Percentiles rank a stretch among this genome's conserved stretches.
Conservation (phyloP, 768 basidiomycete genomes). For the Rhodotorula kratochvilovae region DNA sequence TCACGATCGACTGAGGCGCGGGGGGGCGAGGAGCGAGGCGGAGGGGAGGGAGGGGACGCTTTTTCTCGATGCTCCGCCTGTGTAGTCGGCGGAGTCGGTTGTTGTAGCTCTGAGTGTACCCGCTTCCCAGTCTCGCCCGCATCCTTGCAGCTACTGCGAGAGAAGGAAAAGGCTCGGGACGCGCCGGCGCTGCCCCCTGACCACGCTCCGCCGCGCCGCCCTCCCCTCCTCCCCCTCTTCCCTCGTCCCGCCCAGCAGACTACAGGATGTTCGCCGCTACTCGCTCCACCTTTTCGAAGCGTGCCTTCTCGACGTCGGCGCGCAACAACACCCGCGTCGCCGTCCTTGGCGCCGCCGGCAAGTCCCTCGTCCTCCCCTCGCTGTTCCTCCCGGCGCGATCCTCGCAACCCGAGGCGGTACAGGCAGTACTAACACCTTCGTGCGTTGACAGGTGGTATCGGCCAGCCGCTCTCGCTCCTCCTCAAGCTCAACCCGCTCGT, state of each 20-base stretch:
- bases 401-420: no score
- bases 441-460: constrained; percentile 55
- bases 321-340: constrained; percentile 67
- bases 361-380: constrained; percentile 33
- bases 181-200: no score
- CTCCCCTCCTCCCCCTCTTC: background rate
- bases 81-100: background rate
- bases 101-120: no score
- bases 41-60: background rate
- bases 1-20: background rate
- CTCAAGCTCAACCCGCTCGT: constrained; percentile 82
- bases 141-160: no score
- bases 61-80: background rate
- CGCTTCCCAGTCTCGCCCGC: no score
- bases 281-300: constrained; percentile 4
- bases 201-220: no score
- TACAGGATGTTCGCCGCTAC: constrained; percentile 21
- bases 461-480: constrained; percentile 89
- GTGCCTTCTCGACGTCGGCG: constrained; percentile 37
- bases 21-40: no score
- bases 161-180: no score
- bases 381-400: no score
- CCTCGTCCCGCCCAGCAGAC: background rate
- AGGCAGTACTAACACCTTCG: background rate
- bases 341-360: constrained; percentile 92